Percentiles rank a stretch among this genome's conserved stretches.
phyloP scores from a whole-genome alignment of 2,329 filamentous ascomycete species.

The Colletotrichum eleusines region DNA sequence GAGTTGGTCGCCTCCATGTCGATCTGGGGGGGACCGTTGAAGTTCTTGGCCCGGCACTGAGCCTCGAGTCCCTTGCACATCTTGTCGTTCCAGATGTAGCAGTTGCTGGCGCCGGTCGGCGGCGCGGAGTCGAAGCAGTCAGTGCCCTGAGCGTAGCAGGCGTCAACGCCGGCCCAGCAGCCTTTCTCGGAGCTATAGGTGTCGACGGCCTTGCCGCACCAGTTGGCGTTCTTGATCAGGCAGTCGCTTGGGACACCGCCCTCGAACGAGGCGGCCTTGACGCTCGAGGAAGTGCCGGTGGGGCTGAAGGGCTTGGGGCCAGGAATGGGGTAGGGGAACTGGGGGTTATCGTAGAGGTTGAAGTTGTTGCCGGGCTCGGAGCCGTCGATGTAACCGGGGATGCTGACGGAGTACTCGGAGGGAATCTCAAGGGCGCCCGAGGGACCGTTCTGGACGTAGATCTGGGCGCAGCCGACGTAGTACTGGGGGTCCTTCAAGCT shows the following conservation, averaged over 20 bases:
- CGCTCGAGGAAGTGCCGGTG: slow-evolving; percentile 31
- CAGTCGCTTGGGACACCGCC: slow-evolving; percentile 68
- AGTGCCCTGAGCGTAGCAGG: slow-evolving; percentile 70
- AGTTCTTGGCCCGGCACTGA: slow-evolving; percentile 57
- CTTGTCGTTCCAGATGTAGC: slow-evolving; percentile 67
- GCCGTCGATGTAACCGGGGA: slow-evolving; percentile 73
- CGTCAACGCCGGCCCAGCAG: slow-evolving; percentile 69
- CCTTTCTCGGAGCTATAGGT: slow-evolving; percentile 65
- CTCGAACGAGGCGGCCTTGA: slow-evolving; percentile 46
- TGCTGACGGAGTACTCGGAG: slow-evolving; percentile 65
- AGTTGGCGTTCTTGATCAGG: slow-evolving; percentile 77
- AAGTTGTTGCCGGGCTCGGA: slow-evolving; percentile 69
- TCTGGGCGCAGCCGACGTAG: slow-evolving; percentile 78
- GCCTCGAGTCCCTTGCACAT: slow-evolving; percentile 67
- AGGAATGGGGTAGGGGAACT: slow-evolving; percentile 68
- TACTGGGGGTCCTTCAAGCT: slow-evolving; percentile 72
- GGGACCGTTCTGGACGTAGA: slow-evolving; percentile 67
- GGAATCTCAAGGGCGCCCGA: slow-evolving; percentile 62
- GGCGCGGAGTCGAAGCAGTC: slow-evolving; percentile 70
- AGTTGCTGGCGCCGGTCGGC: slow-evolving; percentile 70
- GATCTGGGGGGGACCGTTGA: slow-evolving; percentile 61
- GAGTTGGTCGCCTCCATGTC: slow-evolving; percentile 51
- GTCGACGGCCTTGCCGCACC: slow-evolving; percentile 74
- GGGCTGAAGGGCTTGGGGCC: slow-evolving; percentile 68
- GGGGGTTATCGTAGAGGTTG: slow-evolving; percentile 70